phyloP scores from a whole-genome alignment of 768 basidiomycete species.

The Obba rivulosa region DNA sequence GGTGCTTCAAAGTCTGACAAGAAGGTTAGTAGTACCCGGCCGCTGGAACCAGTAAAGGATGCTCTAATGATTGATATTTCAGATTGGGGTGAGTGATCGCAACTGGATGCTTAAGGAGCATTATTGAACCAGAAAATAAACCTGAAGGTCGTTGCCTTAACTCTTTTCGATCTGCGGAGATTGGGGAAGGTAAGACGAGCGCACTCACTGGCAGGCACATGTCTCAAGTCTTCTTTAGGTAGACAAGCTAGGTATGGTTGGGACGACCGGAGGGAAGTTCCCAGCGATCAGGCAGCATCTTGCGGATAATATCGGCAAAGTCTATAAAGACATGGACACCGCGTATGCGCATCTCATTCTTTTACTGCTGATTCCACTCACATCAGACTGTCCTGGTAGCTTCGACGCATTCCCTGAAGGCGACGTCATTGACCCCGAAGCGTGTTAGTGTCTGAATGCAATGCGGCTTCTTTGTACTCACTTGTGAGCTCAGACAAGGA shows the following conservation, averaged over 20 bases:
- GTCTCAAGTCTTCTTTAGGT: slow-evolving; percentile 38
- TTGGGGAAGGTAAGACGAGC: slow-evolving; percentile 61
- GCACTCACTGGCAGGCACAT: no score
- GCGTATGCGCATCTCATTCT: slow-evolving; percentile 41
- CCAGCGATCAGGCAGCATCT: slow-evolving; percentile 81
- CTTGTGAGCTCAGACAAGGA: slow-evolving; percentile 54
- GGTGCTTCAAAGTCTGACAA: slow-evolving; percentile 96
- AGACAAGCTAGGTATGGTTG: slow-evolving; percentile 78
- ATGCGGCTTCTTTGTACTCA: background rate
- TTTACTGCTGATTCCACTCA: background rate
- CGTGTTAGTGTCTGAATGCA: slow-evolving; percentile 51
- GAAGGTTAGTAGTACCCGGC: slow-evolving; percentile 47
- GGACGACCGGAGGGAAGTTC: slow-evolving; percentile 84
- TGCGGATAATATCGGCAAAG: slow-evolving; percentile 72
- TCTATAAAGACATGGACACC: slow-evolving; percentile 84
- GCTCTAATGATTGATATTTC: slow-evolving; percentile 1
- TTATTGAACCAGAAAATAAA: background rate
- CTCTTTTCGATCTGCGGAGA: slow-evolving; percentile 84
- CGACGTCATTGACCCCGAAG: slow-evolving; percentile 64
- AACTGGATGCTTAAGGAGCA: background rate
- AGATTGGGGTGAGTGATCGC: slow-evolving; percentile 60
- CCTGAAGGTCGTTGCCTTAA: slow-evolving; percentile 77
- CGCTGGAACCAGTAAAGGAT: background rate
- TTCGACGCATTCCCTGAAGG: slow-evolving; percentile 79
- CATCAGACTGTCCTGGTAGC: slow-evolving; percentile 33